Conservation (phyloP, 108 stramenopile species). For the Nitzschia sp. region DNA sequence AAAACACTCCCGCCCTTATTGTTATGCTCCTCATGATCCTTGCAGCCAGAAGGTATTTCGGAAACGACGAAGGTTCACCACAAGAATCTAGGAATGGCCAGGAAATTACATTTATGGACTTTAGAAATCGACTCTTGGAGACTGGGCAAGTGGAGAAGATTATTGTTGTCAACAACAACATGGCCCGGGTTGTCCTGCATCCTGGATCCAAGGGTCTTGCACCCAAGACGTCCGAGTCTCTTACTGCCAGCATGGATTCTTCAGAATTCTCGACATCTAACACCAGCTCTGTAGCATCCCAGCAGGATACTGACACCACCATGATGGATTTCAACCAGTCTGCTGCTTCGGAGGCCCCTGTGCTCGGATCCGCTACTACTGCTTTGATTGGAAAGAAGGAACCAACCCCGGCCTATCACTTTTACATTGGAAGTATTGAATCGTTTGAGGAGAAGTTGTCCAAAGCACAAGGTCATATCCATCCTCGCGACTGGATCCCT, state of each 20-base stretch:
- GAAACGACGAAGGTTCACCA: constrained; percentile 40
- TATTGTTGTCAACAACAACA: constrained; percentile 86
- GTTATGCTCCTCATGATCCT: constrained; percentile 56
- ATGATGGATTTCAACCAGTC: constrained; percentile 28
- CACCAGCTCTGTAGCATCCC: neutral
- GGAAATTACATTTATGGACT: constrained; percentile 89
- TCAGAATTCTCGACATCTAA: neutral
- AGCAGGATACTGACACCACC: constrained; percentile 23
- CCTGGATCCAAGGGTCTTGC: constrained; percentile 40
- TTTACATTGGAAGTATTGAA: constrained; percentile 96
- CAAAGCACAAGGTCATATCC: constrained; percentile 83
- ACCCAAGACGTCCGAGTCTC: constrained; percentile 13
- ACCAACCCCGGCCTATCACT: constrained; percentile 70
- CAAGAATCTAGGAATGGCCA: constrained; percentile 46
- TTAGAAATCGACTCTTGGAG: constrained; percentile 76
- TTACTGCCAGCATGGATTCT: neutral
- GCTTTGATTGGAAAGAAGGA: constrained; percentile 13
- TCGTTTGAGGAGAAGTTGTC: constrained; percentile 95
- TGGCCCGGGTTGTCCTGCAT: constrained; percentile 75
- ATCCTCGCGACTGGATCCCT: constrained; percentile 86
- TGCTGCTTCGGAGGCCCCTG: neutral
- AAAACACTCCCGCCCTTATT: constrained; percentile 58
- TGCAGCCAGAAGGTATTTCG: constrained; percentile 50
- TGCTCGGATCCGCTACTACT: too few species aligned
- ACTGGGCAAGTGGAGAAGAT: constrained; percentile 88